Conservation (phyloP, 371 early-diverging fungal genomes). For the Apophysomyces variabilis region DNA sequence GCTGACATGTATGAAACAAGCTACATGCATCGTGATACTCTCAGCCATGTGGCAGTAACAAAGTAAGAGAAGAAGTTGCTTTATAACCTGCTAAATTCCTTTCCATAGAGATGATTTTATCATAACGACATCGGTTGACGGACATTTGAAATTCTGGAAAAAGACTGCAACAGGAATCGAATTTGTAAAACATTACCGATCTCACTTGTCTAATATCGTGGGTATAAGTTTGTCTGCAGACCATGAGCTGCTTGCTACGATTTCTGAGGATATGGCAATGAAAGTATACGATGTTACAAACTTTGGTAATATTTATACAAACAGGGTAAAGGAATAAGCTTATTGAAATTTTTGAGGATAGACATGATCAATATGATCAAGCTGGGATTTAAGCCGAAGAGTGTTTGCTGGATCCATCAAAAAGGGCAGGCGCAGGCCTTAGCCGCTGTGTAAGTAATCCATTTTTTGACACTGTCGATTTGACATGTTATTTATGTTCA, state of each 20-base stretch:
- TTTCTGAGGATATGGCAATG: conserved; percentile 81
- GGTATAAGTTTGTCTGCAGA: conserved; percentile 77
- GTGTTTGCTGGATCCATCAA: conserved; percentile 88
- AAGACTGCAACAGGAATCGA: conserved; percentile 92
- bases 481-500: conserved; percentile 21
- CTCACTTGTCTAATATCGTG: conserved; percentile 73
- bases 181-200: conserved; percentile 95
- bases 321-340: neutral
- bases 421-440: conserved; percentile 82
- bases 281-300: conserved; percentile 95
- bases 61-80: conserved; percentile 42
- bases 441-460: conserved; percentile 70
- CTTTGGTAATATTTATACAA: conserved; percentile 68
- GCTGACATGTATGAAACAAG: conserved; percentile 91
- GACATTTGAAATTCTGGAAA: conserved; percentile 98
- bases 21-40: conserved; percentile 94
- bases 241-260: conserved; percentile 81
- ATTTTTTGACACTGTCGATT: neutral
- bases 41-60: conserved; percentile 79
- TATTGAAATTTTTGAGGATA: conserved; percentile 21
- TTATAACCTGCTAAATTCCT: neutral
- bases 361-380: conserved; percentile 97
- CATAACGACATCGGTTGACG: conserved; percentile 93
- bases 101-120: conserved; percentile 84
- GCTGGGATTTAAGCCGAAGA: conserved; percentile 74